Conservation (phyloP, 257 asterid genomes). For the Plantago elongata region DNA sequence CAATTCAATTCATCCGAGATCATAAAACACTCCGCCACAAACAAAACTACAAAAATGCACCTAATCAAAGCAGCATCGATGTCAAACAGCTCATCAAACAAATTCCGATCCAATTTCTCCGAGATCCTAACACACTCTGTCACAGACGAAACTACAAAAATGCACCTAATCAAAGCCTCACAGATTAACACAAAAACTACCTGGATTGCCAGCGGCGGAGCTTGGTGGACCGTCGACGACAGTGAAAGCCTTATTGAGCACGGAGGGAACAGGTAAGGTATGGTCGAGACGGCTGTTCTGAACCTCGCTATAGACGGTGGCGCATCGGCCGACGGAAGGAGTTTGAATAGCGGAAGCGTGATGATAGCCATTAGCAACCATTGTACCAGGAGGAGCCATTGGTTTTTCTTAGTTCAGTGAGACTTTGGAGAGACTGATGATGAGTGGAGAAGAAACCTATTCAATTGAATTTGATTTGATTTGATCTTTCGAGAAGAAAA, state of each 20-base stretch:
- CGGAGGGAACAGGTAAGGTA: constrained; percentile 64
- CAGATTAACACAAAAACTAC: constrained; percentile 16
- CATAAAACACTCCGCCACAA: not conserved
- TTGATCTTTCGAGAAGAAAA: too few species aligned
- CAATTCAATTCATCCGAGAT: not conserved
- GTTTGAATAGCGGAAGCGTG: constrained; percentile 13
- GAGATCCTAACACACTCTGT: too few species aligned
- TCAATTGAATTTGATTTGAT: too few species aligned
- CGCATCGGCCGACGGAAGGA: constrained; percentile 35
- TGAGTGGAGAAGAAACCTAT: too few species aligned
- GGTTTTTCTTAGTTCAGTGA: constrained; percentile 9
- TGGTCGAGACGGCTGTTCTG: constrained; percentile 70
- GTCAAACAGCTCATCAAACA: too few species aligned
- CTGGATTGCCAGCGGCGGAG: constrained; percentile 76
- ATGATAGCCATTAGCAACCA: constrained; percentile 32
- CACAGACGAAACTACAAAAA: too few species aligned
- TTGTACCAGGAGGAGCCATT: constrained; percentile 26
- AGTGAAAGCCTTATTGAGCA: constrained; percentile 42
- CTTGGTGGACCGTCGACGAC: constrained; percentile 66
- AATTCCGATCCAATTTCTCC: too few species aligned
- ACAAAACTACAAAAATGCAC: not conserved
- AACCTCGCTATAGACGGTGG: constrained; percentile 63
- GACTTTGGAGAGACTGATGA: too few species aligned
- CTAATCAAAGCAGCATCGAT: too few species aligned
- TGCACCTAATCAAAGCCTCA: too few species aligned